phyloP scores from a whole-genome alignment of 2,329 filamentous ascomycete species.

The Aspergillus japonicus region DNA sequence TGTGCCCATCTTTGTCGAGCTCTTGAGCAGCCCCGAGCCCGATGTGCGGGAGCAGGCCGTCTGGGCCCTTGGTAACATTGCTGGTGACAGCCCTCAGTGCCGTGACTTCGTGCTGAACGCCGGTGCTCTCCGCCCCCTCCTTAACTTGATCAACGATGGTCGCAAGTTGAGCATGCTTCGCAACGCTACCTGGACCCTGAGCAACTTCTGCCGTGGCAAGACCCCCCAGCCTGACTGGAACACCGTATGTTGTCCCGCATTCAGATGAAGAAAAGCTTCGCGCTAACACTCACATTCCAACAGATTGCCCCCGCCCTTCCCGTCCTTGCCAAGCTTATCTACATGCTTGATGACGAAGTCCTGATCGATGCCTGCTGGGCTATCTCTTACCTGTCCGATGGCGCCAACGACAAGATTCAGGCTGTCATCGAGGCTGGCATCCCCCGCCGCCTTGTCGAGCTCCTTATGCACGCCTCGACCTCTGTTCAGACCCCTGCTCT shows the following conservation, averaged over 20 bases:
- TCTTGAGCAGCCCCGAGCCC: conserved; percentile 91
- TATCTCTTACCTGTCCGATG: conserved; percentile 96
- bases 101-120: conserved; percentile 92
- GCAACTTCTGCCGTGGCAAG: conserved; percentile 99
- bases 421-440: conserved; percentile 98
- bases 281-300: not conserved
- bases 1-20: conserved; percentile 96
- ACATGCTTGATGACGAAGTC: conserved; percentile 97
- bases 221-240: conserved; percentile 97
- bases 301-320: conserved; percentile 93
- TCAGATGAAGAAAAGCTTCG: not conserved
- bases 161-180: conserved; percentile 98
- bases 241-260: conserved; percentile 63
- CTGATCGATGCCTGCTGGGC: conserved; percentile 99
- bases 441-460: conserved; percentile 89
- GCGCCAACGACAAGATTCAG: conserved; percentile 98
- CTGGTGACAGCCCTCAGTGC: conserved; percentile 95
- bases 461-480: conserved; percentile 96
- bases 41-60: conserved; percentile 98
- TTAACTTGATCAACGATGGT: conserved; percentile 89
- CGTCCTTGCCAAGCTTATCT: conserved; percentile 94
- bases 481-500: conserved; percentile 97
- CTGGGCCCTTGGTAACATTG: conserved; percentile 98
- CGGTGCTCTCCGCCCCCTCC: conserved; percentile 85
- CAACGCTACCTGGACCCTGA: conserved; percentile 97